Evolutionary conservation across 2,329 filamentous ascomycete species (phyloP).

Genomic region (Alternaria solani): DNA sequence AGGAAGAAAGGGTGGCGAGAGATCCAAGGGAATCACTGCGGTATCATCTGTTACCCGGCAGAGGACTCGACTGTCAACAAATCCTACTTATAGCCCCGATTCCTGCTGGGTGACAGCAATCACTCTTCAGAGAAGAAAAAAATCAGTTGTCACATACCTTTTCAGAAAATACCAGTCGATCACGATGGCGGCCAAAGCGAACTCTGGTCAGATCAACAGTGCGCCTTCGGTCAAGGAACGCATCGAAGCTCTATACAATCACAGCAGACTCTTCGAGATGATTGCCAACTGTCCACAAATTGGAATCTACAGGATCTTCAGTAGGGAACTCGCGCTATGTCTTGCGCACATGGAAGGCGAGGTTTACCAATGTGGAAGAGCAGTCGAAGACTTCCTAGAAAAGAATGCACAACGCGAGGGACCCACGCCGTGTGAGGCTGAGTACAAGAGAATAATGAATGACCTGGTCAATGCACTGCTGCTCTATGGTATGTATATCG

Average conservation of each 20-base stretch:
- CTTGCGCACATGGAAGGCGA: not conserved
- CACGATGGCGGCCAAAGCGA: not conserved
- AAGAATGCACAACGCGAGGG: not conserved
- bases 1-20: not conserved
- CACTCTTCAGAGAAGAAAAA: not conserved
- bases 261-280: not conserved
- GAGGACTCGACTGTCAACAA: not conserved
- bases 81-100: not conserved
- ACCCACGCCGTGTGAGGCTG: not conserved
- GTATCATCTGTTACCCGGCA: not conserved
- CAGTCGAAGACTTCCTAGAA: not conserved
- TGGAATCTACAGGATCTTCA: not conserved
- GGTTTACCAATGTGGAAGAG: not conserved
- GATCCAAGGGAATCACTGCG: not conserved
- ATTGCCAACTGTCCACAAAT: not conserved
- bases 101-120: not conserved
- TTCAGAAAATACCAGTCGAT: not conserved
- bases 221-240: not conserved
- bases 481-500: not conserved
- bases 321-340: not conserved
- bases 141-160: not conserved
- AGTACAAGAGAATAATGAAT: conserved; percentile 8
- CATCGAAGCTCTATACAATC: not conserved
- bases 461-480: not conserved
- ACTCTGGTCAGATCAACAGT: not conserved